Conservation (phyloP, 139 green algal genomes). For the Coelastrella sp. region DNA sequence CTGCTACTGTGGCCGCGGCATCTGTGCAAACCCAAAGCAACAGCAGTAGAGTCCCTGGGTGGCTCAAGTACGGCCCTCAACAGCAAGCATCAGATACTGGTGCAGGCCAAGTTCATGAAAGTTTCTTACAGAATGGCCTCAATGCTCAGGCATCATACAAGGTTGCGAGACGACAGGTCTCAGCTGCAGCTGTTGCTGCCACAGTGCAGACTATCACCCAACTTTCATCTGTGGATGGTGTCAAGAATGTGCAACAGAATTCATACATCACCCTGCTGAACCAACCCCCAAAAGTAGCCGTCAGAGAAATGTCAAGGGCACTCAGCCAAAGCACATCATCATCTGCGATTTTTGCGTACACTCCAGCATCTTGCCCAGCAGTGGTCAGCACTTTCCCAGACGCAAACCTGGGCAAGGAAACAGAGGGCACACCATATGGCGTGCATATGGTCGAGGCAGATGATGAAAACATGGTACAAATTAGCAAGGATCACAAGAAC, state of each 20-base stretch:
- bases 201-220: neutral
- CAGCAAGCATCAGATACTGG: neutral
- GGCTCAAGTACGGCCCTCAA: neutral
- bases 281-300: neutral
- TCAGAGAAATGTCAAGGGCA: too few species aligned
- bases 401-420: neutral
- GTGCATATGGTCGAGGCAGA: constrained; percentile 19
- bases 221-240: neutral
- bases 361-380: neutral
- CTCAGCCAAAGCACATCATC: too few species aligned
- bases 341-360: neutral
- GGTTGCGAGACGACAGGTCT: neutral
- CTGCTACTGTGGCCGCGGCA: neutral
- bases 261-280: neutral
- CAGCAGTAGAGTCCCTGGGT: neutral
- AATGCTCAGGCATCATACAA: neutral
- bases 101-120: neutral
- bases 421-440: neutral
- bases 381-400: neutral
- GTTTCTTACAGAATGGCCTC: neutral
- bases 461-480: neutral
- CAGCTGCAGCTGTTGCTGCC: neutral
- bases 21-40: neutral
- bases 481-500: neutral
- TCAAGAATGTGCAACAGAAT: constrained; percentile 1